A percentile compares a stretch with the other conserved stretches of the same genome.
phyloP scores from a whole-genome alignment of 2,329 filamentous ascomycete genomes.

The Beauveria caledonica region DNA sequence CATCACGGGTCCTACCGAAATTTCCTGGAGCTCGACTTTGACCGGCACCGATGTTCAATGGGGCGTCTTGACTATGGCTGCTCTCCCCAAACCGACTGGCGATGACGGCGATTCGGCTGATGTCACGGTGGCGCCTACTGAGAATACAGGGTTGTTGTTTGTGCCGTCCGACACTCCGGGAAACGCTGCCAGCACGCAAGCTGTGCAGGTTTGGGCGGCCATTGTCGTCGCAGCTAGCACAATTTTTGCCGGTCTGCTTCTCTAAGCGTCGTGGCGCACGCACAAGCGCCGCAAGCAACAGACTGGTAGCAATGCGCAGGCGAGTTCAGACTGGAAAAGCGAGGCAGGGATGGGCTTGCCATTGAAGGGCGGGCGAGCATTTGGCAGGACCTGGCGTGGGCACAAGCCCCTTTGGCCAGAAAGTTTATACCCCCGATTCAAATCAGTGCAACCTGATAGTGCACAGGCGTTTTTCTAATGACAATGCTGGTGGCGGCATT shows the following conservation, averaged over 20 bases:
- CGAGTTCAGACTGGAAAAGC: not conserved
- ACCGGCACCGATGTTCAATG: slow-evolving; percentile 33
- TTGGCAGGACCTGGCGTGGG: slow-evolving; percentile 2
- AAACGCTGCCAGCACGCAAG: not conserved
- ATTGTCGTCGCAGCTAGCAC: slow-evolving; percentile 6
- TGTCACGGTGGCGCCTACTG: not conserved
- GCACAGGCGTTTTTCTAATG: slow-evolving; percentile 1
- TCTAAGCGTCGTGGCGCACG: not conserved
- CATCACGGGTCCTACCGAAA: slow-evolving; percentile 34
- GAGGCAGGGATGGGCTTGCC: not conserved
- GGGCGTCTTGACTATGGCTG: slow-evolving; percentile 36
- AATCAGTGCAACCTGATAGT: not conserved
- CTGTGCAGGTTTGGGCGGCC: not conserved
- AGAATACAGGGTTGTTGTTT: slow-evolving; percentile 7
- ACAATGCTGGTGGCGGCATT: not conserved
- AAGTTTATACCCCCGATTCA: slow-evolving; percentile 3
- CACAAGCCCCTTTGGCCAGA: not conserved
- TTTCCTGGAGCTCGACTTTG: slow-evolving; percentile 37
- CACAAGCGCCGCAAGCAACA: not conserved
- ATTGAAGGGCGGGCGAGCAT: not conserved
- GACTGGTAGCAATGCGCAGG: not conserved
- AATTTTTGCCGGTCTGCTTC: not conserved
- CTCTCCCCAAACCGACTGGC: slow-evolving; percentile 25
- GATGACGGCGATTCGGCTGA: slow-evolving; percentile 18
- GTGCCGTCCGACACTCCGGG: not conserved